Conservation (phyloP, 2,329 filamentous ascomycete genomes). For the Sphaerulina vaccinii region DNA sequence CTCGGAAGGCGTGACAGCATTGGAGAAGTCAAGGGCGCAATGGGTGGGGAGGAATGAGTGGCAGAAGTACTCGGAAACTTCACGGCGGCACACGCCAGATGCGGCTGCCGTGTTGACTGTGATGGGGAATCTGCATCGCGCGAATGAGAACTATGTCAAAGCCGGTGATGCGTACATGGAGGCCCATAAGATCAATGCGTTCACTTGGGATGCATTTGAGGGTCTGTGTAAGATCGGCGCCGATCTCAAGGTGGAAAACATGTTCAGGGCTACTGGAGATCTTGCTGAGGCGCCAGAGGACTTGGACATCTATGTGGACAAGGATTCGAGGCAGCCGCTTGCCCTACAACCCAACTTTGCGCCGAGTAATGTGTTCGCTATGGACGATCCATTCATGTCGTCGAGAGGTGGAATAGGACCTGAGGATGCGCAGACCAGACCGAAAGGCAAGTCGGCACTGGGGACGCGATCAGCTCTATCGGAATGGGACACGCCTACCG, state of each 20-base stretch:
- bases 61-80: conserved; percentile 73
- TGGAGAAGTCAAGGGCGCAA: conserved; percentile 76
- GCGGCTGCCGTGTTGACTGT: conserved; percentile 79
- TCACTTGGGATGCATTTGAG: conserved; percentile 97
- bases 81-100: conserved; percentile 75
- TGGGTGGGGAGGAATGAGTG: conserved; percentile 76
- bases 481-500: conserved; percentile 49
- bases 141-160: conserved; percentile 75
- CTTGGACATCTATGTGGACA: conserved; percentile 29
- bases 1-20: conserved; percentile 75
- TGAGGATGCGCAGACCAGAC: conserved; percentile 39
- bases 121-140: conserved; percentile 82
- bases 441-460: conserved; percentile 45
- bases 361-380: conserved; percentile 19
- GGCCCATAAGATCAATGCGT: conserved; percentile 82
- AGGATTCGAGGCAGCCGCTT: conserved; percentile 27
- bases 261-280: conserved; percentile 74
- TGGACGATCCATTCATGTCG: conserved; percentile 46
- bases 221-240: conserved; percentile 81
- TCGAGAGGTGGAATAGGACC: conserved; percentile 22
- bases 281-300: conserved; percentile 47
- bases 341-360: conserved; percentile 27
- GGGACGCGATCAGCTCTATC: conserved; percentile 24
- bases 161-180: conserved; percentile 86
- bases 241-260: conserved; percentile 75